Conservation (phyloP, 495 filamentous ascomycete species). For the Hypoxylon rickii region DNA sequence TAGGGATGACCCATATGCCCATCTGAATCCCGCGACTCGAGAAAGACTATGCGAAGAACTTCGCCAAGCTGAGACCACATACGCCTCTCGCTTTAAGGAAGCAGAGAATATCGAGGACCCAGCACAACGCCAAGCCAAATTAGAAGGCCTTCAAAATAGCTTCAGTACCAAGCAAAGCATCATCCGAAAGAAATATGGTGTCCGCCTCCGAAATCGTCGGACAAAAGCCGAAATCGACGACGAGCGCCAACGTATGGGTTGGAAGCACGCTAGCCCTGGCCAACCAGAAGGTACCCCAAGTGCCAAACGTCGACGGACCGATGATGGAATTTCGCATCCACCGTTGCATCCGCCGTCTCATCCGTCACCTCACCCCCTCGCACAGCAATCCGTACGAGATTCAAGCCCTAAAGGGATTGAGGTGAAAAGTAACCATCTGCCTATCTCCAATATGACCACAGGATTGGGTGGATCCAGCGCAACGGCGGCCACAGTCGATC, state of each 20-base stretch:
- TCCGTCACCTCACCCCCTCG: too few species aligned
- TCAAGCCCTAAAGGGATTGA: slow-evolving; percentile 34
- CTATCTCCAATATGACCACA: slow-evolving; percentile 38
- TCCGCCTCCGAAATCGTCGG: slow-evolving; percentile 50
- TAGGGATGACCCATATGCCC: slow-evolving; percentile 45
- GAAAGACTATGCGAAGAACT: slow-evolving; percentile 45
- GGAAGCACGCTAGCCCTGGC: slow-evolving; percentile 24
- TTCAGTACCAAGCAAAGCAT: slow-evolving; percentile 56
- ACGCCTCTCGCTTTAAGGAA: slow-evolving; percentile 45
- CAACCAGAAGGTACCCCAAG: slow-evolving; percentile 17
- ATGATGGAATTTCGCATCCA: slow-evolving; percentile 14
- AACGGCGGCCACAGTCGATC: slow-evolving; percentile 40
- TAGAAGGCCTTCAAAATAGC: slow-evolving; percentile 50
- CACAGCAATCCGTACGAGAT: background rate
- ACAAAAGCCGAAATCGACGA: slow-evolving; percentile 49
- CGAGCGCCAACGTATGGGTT: slow-evolving; percentile 46
- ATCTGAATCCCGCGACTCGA: slow-evolving; percentile 34
- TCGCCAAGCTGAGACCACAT: slow-evolving; percentile 42
- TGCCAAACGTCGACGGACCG: slow-evolving; percentile 33
- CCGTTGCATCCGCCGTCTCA: too few species aligned
- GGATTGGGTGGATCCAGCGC: slow-evolving; percentile 38
- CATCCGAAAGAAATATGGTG: slow-evolving; percentile 54
- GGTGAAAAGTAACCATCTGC: slow-evolving; percentile 33
- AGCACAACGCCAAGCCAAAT: slow-evolving; percentile 31
- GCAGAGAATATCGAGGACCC: slow-evolving; percentile 43